A percentile compares a stretch with the other conserved stretches of the same genome.
These are phyloP conservation scores for Linum usitatissimum DNA, from an alignment of 345 rosid genomes.

Conservation along the genomic window DNA sequence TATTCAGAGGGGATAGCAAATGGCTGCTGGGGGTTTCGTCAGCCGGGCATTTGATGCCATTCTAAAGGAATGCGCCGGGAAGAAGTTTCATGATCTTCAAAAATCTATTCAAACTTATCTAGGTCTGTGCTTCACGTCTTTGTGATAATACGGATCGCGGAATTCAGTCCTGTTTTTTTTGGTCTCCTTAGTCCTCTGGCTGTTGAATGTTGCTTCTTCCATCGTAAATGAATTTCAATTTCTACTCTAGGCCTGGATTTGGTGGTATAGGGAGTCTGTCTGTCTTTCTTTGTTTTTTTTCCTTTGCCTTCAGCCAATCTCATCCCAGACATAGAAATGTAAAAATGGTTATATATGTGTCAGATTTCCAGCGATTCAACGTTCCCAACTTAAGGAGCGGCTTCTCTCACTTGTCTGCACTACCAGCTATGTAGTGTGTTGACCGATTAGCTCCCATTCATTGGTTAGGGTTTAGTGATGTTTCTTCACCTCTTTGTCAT, in stretches of 20 bases:
- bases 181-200: neutral
- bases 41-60: conserved; percentile 90
- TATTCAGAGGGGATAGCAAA: conserved; percentile 9
- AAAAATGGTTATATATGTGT: neutral
- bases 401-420: neutral
- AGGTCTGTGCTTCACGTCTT: conserved; percentile 31
- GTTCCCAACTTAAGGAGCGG: neutral
- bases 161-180: neutral
- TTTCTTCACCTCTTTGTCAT: too few relatives aligned
- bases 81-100: conserved; percentile 79
- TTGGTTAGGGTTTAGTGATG: neutral
- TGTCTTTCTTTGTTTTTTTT: neutral
- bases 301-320: neutral
- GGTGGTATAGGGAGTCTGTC: neutral
- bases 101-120: conserved; percentile 65
- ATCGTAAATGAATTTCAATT: neutral
- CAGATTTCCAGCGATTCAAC: neutral
- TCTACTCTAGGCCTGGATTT: neutral
- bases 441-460: neutral
- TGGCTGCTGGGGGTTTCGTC: conserved; percentile 92
- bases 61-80: conserved; percentile 82
- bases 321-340: neutral
- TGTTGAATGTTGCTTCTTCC: too few relatives aligned
- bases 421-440: neutral
- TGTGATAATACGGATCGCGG: neutral